A percentile compares a stretch with the other conserved stretches of the same genome.
These are phyloP conservation scores for Syzygium aromaticum DNA, from an alignment of 345 rosid species.

Conservation along the genomic window DNA sequence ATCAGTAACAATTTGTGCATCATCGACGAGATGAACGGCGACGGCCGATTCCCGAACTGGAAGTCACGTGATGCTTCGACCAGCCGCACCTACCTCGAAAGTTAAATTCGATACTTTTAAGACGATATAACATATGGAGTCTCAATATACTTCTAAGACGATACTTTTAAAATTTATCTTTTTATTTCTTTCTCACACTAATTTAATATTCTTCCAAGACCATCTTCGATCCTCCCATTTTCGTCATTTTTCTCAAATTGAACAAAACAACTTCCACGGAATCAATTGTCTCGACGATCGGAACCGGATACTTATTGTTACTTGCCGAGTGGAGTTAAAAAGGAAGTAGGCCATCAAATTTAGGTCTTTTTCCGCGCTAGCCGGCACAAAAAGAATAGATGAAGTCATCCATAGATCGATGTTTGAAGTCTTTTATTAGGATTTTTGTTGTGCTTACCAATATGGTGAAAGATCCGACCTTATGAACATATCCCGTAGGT, in stretches of 20 bases:
- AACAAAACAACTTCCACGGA: not conserved
- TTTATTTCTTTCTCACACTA: not conserved
- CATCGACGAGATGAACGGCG: accelerated
- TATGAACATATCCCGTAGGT: not conserved
- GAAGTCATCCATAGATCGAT: accelerated
- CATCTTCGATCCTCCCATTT: not conserved
- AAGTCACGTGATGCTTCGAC: not conserved
- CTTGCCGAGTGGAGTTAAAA: not conserved
- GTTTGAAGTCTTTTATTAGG: accelerated
- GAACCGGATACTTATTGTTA: too few species aligned
- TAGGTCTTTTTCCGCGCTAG: too few species aligned
- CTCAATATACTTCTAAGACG: not conserved
- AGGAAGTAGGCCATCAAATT: too few species aligned
- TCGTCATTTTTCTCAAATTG: not conserved
- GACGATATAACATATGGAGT: not conserved
- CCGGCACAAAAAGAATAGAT: not conserved
- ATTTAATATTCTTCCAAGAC: not conserved
- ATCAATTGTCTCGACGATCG: not conserved
- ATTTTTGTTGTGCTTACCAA: not conserved
- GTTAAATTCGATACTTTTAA: not conserved
- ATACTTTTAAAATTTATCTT: not conserved
- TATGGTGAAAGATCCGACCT: not conserved
- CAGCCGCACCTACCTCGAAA: accelerated
- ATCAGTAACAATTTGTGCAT: accelerated
- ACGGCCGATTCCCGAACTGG: accelerated